phyloP scores from a whole-genome alignment of 2,329 filamentous ascomycete genomes.

The Xylaria digitata region DNA sequence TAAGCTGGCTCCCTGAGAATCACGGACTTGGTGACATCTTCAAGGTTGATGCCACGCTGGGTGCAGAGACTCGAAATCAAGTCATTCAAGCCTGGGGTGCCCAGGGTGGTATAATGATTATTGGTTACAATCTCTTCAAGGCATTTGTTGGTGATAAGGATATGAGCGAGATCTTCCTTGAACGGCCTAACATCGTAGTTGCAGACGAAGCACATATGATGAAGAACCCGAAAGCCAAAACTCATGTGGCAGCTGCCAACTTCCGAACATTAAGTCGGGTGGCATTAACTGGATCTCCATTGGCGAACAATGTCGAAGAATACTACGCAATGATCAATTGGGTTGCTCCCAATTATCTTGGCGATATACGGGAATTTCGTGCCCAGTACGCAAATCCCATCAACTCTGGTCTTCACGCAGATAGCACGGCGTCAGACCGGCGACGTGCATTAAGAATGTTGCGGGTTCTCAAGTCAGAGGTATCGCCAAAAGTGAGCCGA shows the following conservation, averaged over 20 bases:
- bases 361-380: conserved; percentile 74
- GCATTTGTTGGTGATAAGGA: conserved; percentile 49
- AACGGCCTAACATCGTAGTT: conserved; percentile 77
- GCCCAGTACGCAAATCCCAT: conserved; percentile 79
- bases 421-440: conserved; percentile 68
- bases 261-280: conserved; percentile 79
- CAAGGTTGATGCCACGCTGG: conserved; percentile 62
- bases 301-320: conserved; percentile 85
- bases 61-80: conserved; percentile 53
- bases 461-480: conserved; percentile 74
- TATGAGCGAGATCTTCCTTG: conserved; percentile 58
- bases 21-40: conserved; percentile 66
- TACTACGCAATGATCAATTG: conserved; percentile 91
- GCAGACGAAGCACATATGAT: conserved; percentile 87
- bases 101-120: conserved; percentile 77
- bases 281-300: conserved; percentile 85
- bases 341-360: conserved; percentile 84
- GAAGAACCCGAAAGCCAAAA: conserved; percentile 71
- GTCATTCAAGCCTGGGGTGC: conserved; percentile 69
- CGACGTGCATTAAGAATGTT: conserved; percentile 74
- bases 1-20: conserved; percentile 71
- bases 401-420: conserved; percentile 73
- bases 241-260: conserved; percentile 64
- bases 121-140: conserved; percentile 79
- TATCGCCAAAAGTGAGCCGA: conserved; percentile 82